Evolutionary conservation across 495 filamentous ascomycete species (phyloP).

Genomic region (Lophium mytilinum): DNA sequence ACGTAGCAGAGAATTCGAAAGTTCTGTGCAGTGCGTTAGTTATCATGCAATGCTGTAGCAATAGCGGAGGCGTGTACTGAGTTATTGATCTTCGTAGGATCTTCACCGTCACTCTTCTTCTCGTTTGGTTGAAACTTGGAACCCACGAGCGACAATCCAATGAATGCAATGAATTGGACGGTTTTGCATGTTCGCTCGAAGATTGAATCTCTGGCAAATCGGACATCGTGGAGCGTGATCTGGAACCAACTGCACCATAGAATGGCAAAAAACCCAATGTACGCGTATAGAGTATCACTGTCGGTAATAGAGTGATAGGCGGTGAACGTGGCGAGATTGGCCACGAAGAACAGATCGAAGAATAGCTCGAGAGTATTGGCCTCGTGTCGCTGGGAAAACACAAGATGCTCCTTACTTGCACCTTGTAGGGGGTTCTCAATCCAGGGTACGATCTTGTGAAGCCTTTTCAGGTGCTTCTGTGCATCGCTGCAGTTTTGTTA

Average conservation of each 20-base stretch:
- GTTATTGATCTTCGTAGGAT: neutral
- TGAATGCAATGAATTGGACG: conserved; percentile 23
- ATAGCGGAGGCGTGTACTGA: neutral
- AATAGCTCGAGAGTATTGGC: conserved; percentile 54
- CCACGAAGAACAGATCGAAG: conserved; percentile 63
- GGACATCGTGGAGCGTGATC: conserved; percentile 22
- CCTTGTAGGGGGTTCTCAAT: conserved; percentile 20
- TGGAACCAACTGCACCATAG: conserved; percentile 24
- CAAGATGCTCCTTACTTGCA: conserved; percentile 19
- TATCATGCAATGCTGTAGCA: neutral
- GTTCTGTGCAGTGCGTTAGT: conserved; percentile 3
- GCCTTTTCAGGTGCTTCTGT: conserved; percentile 19
- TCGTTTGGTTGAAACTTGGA: conserved; percentile 15
- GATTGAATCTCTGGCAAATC: conserved; percentile 21
- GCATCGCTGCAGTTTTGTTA: conserved; percentile 2
- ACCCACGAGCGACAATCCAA: conserved; percentile 21
- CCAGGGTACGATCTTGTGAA: conserved; percentile 16
- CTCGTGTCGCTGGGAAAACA: conserved; percentile 36
- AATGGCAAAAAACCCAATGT: conserved; percentile 23
- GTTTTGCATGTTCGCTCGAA: conserved; percentile 24
- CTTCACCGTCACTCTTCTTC: neutral
- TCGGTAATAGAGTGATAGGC: conserved; percentile 29
- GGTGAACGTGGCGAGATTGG: conserved; percentile 58
- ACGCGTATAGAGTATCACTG: conserved; percentile 10
- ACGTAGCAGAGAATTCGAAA: conserved; percentile 24